Conservation (phyloP, 768 basidiomycete genomes). For the Tulasnella sp. region DNA sequence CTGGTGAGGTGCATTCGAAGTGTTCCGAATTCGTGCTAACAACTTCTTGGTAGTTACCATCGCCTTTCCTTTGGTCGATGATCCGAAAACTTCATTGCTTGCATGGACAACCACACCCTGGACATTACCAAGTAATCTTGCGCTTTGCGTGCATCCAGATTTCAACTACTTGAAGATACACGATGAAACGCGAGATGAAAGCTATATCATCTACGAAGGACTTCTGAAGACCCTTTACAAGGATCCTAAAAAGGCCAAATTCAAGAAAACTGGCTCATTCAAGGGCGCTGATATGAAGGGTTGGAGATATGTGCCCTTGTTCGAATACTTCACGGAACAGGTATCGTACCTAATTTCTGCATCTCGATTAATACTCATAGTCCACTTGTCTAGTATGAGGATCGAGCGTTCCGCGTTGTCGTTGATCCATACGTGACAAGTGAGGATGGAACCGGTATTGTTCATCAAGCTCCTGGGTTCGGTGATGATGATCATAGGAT, state of each 20-base stretch:
- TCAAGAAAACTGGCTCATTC: slow-evolving; percentile 78
- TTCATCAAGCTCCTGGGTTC: slow-evolving; percentile 96
- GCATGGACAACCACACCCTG: slow-evolving; percentile 99
- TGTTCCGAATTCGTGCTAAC: not conserved
- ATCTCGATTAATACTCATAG: slow-evolving; percentile 3
- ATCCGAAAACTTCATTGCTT: slow-evolving; percentile 75
- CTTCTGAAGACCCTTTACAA: slow-evolving; percentile 85
- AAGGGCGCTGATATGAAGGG: slow-evolving; percentile 88
- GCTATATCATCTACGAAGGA: slow-evolving; percentile 84
- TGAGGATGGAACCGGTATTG: slow-evolving; percentile 90
- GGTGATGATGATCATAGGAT: slow-evolving; percentile 98
- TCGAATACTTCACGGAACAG: slow-evolving; percentile 93
- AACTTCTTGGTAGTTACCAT: slow-evolving; percentile 55
- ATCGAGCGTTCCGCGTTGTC: slow-evolving; percentile 80
- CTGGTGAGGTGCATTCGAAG: slow-evolving; percentile 36
- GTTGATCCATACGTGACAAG: slow-evolving; percentile 89
- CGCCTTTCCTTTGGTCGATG: slow-evolving; percentile 84
- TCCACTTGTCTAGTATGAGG: slow-evolving; percentile 51
- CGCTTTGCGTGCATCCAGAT: slow-evolving; percentile 90
- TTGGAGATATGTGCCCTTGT: slow-evolving; percentile 89
- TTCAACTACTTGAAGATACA: slow-evolving; percentile 94
- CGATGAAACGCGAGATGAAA: slow-evolving; percentile 71
- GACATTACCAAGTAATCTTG: slow-evolving; percentile 94
- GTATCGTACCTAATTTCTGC: slow-evolving; percentile 30
- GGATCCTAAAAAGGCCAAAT: slow-evolving; percentile 93